phyloP scores from a whole-genome alignment of 305 asterid genomes.

The Rubia tinctorum region DNA sequence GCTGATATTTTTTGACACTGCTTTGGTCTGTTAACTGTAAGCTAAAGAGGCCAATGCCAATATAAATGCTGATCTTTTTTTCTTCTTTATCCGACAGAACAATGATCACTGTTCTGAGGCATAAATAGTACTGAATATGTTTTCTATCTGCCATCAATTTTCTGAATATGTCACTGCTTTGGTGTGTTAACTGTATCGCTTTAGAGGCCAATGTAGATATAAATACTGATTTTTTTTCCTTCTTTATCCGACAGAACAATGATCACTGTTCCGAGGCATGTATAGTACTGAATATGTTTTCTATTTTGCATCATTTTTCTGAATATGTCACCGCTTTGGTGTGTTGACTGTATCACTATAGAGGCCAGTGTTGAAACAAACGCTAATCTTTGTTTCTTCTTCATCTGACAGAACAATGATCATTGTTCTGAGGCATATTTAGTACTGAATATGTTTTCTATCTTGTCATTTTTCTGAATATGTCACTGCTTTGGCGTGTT shows the following conservation, averaged over 20 bases:
- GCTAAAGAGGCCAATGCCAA: not conserved
- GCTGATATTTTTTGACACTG: not conserved
- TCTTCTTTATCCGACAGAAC: no score
- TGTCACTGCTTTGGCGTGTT: not conserved
- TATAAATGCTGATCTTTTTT: no score
- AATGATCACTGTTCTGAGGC: no score
- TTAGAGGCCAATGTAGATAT: not conserved
- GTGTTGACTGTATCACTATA: not conserved
- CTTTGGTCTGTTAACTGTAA: not conserved
- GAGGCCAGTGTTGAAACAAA: not conserved
- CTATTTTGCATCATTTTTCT: not conserved
- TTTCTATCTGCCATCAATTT: no score
- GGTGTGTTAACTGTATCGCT: not conserved
- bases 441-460: not conserved
- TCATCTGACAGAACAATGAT: not conserved
- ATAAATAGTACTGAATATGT: no score
- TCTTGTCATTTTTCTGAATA: not conserved
- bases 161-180: not conserved
- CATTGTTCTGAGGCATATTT: not conserved
- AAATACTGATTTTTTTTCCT: not conserved
- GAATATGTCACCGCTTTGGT: not conserved
- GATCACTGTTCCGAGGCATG: not conserved
- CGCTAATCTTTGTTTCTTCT: not conserved
- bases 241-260: not conserved
- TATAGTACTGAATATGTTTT: not conserved